These are phyloP conservation scores for Selenicereus undatus DNA, from an alignment of 148 eudicot genomes.

Conservation along the genomic window DNA sequence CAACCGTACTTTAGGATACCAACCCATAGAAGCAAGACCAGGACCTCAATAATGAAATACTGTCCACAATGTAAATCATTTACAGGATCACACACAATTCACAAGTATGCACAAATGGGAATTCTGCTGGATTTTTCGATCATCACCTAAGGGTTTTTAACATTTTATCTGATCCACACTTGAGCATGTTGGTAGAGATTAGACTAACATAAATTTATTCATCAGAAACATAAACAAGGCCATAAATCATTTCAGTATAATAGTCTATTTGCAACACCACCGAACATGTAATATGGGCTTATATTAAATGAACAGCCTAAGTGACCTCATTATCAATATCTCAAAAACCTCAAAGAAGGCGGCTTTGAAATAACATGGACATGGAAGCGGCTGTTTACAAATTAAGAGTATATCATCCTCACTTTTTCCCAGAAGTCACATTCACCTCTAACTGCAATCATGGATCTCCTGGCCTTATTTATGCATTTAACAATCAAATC, in stretches of 20 bases:
- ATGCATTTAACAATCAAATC: no score
- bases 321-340: no score
- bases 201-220: not conserved
- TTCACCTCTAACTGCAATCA: no score
- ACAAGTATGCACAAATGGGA: not conserved
- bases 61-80: not conserved
- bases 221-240: not conserved
- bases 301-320: no score
- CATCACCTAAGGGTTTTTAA: not conserved
- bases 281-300: no score
- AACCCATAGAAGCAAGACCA: not conserved
- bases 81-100: not conserved
- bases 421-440: no score
- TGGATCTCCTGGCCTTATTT: no score
- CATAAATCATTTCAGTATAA: not conserved
- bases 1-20: not conserved
- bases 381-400: no score
- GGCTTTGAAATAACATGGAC: no score
- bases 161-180: not conserved
- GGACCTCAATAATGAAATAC: not conserved
- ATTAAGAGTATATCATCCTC: no score
- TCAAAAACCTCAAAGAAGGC: no score
- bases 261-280: not conserved
- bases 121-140: not conserved
- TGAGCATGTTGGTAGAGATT: not conserved